These are phyloP conservation scores for Albugo candida DNA, from an alignment of 352 stramenopile genomes.

Conservation along the genomic window DNA sequence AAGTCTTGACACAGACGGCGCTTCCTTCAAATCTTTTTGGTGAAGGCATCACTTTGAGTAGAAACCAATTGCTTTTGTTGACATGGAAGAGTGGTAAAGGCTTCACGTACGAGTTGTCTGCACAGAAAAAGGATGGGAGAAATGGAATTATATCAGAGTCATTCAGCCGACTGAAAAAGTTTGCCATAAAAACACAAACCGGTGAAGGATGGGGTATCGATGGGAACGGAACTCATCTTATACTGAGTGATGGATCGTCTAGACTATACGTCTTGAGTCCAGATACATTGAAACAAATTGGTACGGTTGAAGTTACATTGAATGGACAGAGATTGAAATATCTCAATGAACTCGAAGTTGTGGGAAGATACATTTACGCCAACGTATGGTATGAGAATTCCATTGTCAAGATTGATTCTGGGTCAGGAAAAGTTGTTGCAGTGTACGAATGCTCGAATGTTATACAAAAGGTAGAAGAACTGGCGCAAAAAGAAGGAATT, in stretches of 20 bases:
- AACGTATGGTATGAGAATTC: slow-evolving; percentile 90
- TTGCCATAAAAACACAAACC: slow-evolving; percentile 48
- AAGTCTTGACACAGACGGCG: slow-evolving; percentile 48
- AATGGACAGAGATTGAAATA: slow-evolving; percentile 23
- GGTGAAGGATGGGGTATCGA: slow-evolving; percentile 90
- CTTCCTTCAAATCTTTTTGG: slow-evolving; percentile 59
- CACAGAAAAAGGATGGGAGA: neutral
- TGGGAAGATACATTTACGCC: slow-evolving; percentile 82
- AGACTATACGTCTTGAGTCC: slow-evolving; percentile 85
- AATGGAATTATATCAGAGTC: too few relatives aligned
- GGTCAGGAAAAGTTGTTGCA: slow-evolving; percentile 57
- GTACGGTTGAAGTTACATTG: slow-evolving; percentile 46
- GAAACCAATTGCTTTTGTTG: slow-evolving; percentile 73
- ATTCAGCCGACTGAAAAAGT: slow-evolving; percentile 12
- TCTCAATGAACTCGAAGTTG: slow-evolving; percentile 89
- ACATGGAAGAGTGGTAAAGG: slow-evolving; percentile 81
- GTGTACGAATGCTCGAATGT: slow-evolving; percentile 75
- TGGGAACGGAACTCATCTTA: slow-evolving; percentile 41
- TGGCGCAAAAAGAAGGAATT: slow-evolving; percentile 10
- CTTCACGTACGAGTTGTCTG: slow-evolving; percentile 60
- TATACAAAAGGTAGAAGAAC: slow-evolving; percentile 32
- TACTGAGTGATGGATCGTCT: slow-evolving; percentile 81
- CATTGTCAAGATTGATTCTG: slow-evolving; percentile 85
- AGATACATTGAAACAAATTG: slow-evolving; percentile 43
- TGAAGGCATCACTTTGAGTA: slow-evolving; percentile 75